A percentile compares a stretch with the other conserved stretches of the same genome.
phyloP scores from a whole-genome alignment of 2,329 filamentous ascomycete species.

The Pyrenophora teres region DNA sequence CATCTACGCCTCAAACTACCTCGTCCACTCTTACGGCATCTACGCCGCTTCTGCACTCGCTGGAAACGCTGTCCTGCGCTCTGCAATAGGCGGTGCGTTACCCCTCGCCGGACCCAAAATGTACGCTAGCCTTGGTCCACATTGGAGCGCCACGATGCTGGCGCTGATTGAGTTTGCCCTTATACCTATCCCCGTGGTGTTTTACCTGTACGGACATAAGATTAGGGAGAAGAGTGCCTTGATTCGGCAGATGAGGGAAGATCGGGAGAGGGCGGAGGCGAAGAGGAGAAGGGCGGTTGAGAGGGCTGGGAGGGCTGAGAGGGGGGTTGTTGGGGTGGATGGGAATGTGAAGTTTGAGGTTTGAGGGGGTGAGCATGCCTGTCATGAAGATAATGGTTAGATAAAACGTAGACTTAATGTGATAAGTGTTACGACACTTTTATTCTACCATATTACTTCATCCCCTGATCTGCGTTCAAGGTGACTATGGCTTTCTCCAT shows the following conservation, averaged over 20 bases:
- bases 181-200: slow-evolving; percentile 80
- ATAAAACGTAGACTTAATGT: too few species aligned
- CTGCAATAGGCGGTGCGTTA: slow-evolving; percentile 74
- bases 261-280: slow-evolving; percentile 49
- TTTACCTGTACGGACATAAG: slow-evolving; percentile 66
- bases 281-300: slow-evolving; percentile 47
- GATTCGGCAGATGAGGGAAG: slow-evolving; percentile 55
- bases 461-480: background rate
- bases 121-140: slow-evolving; percentile 63
- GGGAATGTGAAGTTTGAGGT: slow-evolving; percentile 5
- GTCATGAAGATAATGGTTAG: too few species aligned
- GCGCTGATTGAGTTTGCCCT: slow-evolving; percentile 73
- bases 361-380: too few species aligned
- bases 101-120: slow-evolving; percentile 76
- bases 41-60: slow-evolving; percentile 82
- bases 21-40: slow-evolving; percentile 78
- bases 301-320: slow-evolving; percentile 49
- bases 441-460: too few species aligned
- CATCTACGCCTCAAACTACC: slow-evolving; percentile 81
- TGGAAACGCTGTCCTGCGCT: slow-evolving; percentile 76
- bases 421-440: too few species aligned
- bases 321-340: slow-evolving; percentile 7
- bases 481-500: too few species aligned
- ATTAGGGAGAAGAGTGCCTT: slow-evolving; percentile 61
- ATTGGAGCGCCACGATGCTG: slow-evolving; percentile 79